Evolutionary conservation across 495 filamentous ascomycete genomes (phyloP).

Genomic region (Podospora pseudocomata): DNA sequence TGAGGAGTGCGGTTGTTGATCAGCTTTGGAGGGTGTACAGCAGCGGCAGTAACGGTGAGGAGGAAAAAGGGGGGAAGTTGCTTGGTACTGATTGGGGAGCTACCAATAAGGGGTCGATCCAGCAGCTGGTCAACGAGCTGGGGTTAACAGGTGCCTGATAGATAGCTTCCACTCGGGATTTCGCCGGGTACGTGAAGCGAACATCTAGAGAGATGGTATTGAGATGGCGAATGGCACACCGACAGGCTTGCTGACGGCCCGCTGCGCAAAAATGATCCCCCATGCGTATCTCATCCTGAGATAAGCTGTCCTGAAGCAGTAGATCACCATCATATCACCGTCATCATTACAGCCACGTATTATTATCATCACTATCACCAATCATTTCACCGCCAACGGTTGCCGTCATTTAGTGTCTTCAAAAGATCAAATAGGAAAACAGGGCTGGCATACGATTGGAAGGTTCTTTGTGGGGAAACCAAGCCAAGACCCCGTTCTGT

Average conservation of each 20-base stretch:
- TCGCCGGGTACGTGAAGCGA: no score
- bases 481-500: neutral
- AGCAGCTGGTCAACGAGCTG: neutral
- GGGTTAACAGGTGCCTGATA: neutral
- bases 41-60: slow-evolving; percentile 35
- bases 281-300: neutral
- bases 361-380: neutral
- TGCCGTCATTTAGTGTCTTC: neutral
- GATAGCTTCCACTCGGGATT: no score
- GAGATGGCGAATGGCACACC: neutral
- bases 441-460: neutral
- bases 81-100: neutral
- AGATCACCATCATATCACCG: neutral
- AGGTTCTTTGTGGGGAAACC: neutral
- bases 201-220: neutral
- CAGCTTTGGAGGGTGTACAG: slow-evolving; percentile 43
- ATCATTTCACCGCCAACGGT: neutral
- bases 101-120: neutral
- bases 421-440: neutral
- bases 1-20: slow-evolving; percentile 43
- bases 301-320: neutral
- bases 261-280: neutral
- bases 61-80: slow-evolving; percentile 30
- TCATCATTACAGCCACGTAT: neutral
- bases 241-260: neutral